Percentiles rank a stretch among this genome's conserved stretches.
These are phyloP conservation scores for Nicotiana obtusifolia DNA, from an alignment of 257 asterid genomes.

Conservation along the genomic window DNA sequence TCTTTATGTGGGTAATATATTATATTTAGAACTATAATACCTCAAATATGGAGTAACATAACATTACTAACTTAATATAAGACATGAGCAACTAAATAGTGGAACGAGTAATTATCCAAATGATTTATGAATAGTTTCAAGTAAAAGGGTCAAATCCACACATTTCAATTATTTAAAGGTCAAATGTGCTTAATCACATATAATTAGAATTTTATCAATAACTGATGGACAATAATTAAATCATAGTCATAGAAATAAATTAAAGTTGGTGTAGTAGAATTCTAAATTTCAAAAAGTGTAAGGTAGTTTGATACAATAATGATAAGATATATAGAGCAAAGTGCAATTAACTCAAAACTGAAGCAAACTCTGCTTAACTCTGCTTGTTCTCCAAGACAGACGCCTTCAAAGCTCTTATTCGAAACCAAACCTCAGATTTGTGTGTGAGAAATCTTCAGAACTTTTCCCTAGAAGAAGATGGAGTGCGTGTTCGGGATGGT, in stretches of 20 bases:
- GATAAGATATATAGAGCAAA: not conserved
- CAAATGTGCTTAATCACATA: too few species aligned
- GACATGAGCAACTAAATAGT: too few species aligned
- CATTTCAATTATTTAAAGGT: too few species aligned
- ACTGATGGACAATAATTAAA: too few species aligned
- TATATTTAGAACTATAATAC: too few species aligned
- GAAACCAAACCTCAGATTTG: not conserved
- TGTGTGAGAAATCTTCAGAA: not conserved
- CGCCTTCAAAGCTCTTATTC: constrained; percentile 20
- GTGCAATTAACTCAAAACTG: not conserved
- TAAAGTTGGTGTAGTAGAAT: not conserved
- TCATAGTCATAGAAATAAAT: not conserved
- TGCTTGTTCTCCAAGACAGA: constrained; percentile 72
- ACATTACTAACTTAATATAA: too few species aligned
- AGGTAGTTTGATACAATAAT: not conserved
- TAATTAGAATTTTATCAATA: too few species aligned
- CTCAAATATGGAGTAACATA: too few species aligned
- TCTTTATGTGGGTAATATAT: too few species aligned
- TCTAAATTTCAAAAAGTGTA: not conserved
- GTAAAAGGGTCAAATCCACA: too few species aligned
- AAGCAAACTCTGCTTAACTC: not conserved
- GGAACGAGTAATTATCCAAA: too few species aligned
- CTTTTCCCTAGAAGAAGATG: constrained; percentile 29
- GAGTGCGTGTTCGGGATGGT: constrained; percentile 92
- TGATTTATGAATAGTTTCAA: too few species aligned